Evolutionary conservation across 176 grass and related monocot species (phyloP).

Genomic region (Aegilops speltoides): DNA sequence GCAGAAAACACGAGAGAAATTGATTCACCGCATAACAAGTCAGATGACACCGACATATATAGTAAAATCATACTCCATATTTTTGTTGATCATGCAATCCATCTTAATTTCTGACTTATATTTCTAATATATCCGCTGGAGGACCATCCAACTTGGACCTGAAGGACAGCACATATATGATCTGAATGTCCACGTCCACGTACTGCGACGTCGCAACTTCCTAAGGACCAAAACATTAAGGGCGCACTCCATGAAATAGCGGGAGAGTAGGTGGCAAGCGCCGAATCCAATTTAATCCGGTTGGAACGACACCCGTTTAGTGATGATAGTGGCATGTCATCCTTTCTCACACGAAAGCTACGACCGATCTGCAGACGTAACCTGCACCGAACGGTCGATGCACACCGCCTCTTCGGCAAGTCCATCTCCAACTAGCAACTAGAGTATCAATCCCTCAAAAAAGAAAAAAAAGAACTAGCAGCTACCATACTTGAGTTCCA

Average conservation of each 20-base stretch:
- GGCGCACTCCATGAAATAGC: not conserved
- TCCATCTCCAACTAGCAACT: not conserved
- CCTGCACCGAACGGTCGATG: not conserved
- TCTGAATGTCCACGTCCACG: not conserved
- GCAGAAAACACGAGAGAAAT: not conserved
- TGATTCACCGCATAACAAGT: not conserved
- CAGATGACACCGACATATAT: not conserved
- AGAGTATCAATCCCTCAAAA: too few species aligned
- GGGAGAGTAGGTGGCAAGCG: conserved; percentile 46
- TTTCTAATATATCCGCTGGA: not conserved
- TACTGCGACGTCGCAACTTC: conserved; percentile 15
- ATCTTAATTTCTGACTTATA: not conserved
- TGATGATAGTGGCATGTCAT: conserved; percentile 14
- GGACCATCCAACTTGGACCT: not conserved
- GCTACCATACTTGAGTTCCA: not conserved
- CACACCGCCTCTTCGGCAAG: not conserved
- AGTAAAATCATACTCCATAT: not conserved
- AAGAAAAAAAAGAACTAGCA: too few species aligned
- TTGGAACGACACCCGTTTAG: conserved; percentile 29
- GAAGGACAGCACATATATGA: not conserved
- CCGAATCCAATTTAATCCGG: conserved; percentile 48
- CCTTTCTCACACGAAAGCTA: conserved; percentile 2
- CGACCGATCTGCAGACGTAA: not conserved
- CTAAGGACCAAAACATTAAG: not conserved
- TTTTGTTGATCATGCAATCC: not conserved